Base-by-base conservation (phyloP, 2,329 filamentous ascomycete genomes). In the Botrytis porri region DNA sequence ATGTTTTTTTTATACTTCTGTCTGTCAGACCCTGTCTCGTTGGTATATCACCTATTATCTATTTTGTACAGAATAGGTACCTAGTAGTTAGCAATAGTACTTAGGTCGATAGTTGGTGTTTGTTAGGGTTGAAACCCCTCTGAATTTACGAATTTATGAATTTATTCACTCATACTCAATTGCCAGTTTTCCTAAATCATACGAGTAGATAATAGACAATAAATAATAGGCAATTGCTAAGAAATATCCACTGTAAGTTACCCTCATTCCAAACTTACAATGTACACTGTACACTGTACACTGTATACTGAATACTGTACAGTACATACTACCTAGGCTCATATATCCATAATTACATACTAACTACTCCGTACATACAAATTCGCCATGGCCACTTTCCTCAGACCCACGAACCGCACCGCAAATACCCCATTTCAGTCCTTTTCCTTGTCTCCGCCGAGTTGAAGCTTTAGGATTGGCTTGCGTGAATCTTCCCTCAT, bases 401-500 rank as follows among this genome's bases (percentile, higher is more conserved):
- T 25, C 35, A 62, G 60, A 62, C 60, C 60, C 60, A 62, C 57
- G 57, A 59, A 59, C 29, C 3, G 54, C 54, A 62, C 37, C 59
- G 35, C 59, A 39, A 62, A 62, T 62, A 39, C 59, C 60, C 60
- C 60, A 62, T n/a, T 62, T 62, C 14, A 62, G 14, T 25, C 22
- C 37, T 41, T 39, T 39, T 39, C 35, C 22, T 39, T 12, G 59
- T 61, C 59, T 61, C 59, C 59, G 59, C 59, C 22, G 35, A n/a
- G 12, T n/a, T n/a, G 35, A 62, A n/a, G 60, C 60, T 62, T 62
- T 62, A 62, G 60, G 60, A 62, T 62, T 62, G 60, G 60, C 25
- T 20, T 62, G 60, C 25, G 37, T 39, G 60, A 62, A 62, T 62
- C 60, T 37, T 62, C 60, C 60, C 37, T 39, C 35, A 39, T 39